Evolutionary conservation across 257 asterid genomes (phyloP).

Genomic region (Salvia hispanica): DNA sequence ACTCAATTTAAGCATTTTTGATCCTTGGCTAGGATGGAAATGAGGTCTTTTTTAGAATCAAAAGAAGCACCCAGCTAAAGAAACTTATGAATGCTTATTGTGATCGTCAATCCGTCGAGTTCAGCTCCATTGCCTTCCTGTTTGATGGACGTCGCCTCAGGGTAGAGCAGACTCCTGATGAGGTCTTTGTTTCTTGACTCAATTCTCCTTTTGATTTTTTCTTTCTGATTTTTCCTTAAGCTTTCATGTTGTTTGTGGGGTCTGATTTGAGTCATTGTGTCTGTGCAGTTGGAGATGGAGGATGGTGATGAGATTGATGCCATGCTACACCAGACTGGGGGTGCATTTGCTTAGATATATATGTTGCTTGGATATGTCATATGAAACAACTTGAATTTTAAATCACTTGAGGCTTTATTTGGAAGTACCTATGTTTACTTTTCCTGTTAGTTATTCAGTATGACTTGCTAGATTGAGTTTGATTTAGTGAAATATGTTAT

Average conservation of each 20-base stretch:
- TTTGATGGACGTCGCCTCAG: conserved; percentile 66
- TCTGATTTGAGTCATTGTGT: no score
- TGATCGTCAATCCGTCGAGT: conserved; percentile 49
- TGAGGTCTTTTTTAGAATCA: conserved; percentile 57
- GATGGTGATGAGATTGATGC: conserved; percentile 57
- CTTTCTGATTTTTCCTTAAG: no score
- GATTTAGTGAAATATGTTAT: not conserved
- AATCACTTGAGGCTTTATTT: not conserved
- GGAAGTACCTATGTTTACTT: not conserved
- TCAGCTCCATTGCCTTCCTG: conserved; percentile 48
- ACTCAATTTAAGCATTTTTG: not conserved
- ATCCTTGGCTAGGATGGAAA: conserved; percentile 46
- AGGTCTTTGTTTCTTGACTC: conserved; percentile 35
- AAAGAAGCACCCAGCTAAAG: conserved; percentile 50
- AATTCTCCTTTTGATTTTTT: no score
- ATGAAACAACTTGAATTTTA: not conserved
- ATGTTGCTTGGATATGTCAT: not conserved
- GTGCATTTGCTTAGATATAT: conserved; percentile 13
- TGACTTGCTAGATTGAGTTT: not conserved
- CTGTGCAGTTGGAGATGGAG: conserved; percentile 51
- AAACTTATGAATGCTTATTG: conserved; percentile 57
- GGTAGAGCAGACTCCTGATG: conserved; percentile 65
- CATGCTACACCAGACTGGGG: conserved; percentile 52
- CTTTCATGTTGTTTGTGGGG: no score
- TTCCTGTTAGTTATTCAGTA: not conserved